phyloP scores from a whole-genome alignment of 2,329 filamentous ascomycete genomes.

The Madurella fahalii region DNA sequence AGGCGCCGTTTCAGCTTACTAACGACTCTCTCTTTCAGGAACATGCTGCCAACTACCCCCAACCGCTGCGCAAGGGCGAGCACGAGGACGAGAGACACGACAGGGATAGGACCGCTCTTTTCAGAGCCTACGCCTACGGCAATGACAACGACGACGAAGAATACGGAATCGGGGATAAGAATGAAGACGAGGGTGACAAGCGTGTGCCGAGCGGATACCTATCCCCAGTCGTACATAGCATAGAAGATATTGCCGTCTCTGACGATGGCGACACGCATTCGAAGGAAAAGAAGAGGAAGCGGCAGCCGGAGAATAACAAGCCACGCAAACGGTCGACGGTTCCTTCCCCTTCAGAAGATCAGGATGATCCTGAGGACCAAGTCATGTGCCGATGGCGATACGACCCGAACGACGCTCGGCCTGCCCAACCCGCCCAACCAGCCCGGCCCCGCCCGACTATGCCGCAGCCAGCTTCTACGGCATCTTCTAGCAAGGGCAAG shows the following conservation, averaged over 20 bases:
- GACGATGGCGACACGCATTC: slow-evolving; percentile 74
- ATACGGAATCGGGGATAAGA: slow-evolving; percentile 58
- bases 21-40: slow-evolving; percentile 33
- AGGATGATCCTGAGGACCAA: slow-evolving; percentile 53
- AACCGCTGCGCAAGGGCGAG: slow-evolving; percentile 77
- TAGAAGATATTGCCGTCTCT: slow-evolving; percentile 82
- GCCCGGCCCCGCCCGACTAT: slow-evolving; percentile 23
- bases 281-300: slow-evolving; percentile 70
- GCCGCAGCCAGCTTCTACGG: too few species aligned
- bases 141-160: slow-evolving; percentile 69
- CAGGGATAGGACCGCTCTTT: slow-evolving; percentile 33
- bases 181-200: slow-evolving; percentile 54
- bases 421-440: slow-evolving; percentile 26
- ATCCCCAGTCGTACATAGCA: slow-evolving; percentile 49
- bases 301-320: slow-evolving; percentile 47
- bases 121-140: slow-evolving; percentile 56
- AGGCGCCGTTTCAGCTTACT: neutral
- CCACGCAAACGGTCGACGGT: slow-evolving; percentile 61
- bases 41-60: slow-evolving; percentile 71
- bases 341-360: slow-evolving; percentile 39
- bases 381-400: slow-evolving; percentile 63
- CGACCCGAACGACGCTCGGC: slow-evolving; percentile 45
- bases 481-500: slow-evolving; percentile 30
- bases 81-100: slow-evolving; percentile 51
- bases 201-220: slow-evolving; percentile 11